Conservation (phyloP, 352 stramenopile genomes). For the Phytophthora ohioensis region DNA sequence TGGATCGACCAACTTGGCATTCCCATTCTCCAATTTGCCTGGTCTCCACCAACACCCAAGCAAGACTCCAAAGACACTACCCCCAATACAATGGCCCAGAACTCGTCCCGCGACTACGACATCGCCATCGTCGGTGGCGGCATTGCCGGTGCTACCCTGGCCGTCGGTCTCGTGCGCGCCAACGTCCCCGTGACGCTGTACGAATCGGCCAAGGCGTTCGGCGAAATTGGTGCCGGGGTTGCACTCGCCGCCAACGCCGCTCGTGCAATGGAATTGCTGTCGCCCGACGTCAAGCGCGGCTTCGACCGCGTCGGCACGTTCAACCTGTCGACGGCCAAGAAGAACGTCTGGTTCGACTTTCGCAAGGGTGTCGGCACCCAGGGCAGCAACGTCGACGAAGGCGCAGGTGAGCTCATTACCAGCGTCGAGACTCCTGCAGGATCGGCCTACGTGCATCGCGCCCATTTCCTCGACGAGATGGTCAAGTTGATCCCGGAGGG, state of each 20-base stretch:
- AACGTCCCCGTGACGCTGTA: conserved; percentile 44
- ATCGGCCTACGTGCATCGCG: conserved; percentile 46
- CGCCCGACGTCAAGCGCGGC: conserved; percentile 37
- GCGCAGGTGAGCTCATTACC: conserved; percentile 38
- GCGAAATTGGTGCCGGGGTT: conserved; percentile 43
- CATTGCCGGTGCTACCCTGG: conserved; percentile 42
- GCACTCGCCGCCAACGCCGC: conserved; percentile 36
- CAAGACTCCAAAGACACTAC: neutral
- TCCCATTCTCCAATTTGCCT: conserved; percentile 32
- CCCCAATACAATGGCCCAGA: conserved; percentile 26
- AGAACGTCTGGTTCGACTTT: conserved; percentile 50
- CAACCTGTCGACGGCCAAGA: conserved; percentile 42
- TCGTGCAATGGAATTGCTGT: conserved; percentile 41
- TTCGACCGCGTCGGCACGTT: conserved; percentile 50
- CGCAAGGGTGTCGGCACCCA: conserved; percentile 41
- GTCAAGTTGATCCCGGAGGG: conserved; percentile 39
- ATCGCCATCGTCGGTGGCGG: conserved; percentile 43
- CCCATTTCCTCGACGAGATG: conserved; percentile 45
- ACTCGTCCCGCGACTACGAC: conserved; percentile 34
- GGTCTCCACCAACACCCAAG: conserved; percentile 13
- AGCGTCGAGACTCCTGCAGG: conserved; percentile 38
- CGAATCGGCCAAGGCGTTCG: conserved; percentile 43
- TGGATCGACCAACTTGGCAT: conserved; percentile 1
- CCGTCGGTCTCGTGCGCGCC: conserved; percentile 30
- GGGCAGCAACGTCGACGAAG: conserved; percentile 27